Evolutionary conservation across 106 monocot species (phyloP).

Genomic region (Phalaenopsis equestris): DNA sequence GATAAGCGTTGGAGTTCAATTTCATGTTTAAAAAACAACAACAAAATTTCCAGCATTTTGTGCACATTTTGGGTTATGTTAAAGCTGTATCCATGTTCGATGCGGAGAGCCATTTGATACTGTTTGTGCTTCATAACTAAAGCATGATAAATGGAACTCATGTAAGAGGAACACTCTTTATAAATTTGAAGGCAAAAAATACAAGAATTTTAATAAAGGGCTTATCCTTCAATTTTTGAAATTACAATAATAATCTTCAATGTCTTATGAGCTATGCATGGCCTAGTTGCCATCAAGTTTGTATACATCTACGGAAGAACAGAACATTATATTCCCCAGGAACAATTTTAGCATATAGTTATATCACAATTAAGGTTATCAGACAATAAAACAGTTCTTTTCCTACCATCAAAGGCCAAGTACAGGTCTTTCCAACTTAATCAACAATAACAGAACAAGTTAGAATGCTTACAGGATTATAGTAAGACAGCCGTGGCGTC

Average conservation of each 20-base stretch:
- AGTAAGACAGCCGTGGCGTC: slow-evolving; percentile 44
- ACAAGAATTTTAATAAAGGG: neutral
- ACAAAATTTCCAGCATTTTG: too few species aligned
- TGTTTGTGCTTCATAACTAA: too few species aligned
- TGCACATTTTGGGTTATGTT: too few species aligned
- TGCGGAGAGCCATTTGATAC: too few species aligned
- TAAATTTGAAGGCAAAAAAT: neutral
- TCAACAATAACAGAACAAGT: neutral
- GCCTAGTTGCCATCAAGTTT: neutral
- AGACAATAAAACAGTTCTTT: neutral
- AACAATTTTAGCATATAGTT: too few species aligned
- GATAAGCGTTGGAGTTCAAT: too few species aligned
- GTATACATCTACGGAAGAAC: neutral
- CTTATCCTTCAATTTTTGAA: neutral
- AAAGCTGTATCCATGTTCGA: too few species aligned
- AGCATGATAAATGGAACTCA: too few species aligned
- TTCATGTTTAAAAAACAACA: too few species aligned
- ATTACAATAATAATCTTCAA: neutral
- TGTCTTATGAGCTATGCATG: neutral
- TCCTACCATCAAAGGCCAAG: neutral
- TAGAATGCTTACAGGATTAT: slow-evolving; percentile 34
- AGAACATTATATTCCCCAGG: too few species aligned
- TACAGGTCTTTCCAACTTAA: neutral
- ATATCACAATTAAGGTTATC: neutral
- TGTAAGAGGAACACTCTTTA: neutral